phyloP scores from a whole-genome alignment of 257 asterid genomes.

The Lithospermum erythrorhizon region DNA sequence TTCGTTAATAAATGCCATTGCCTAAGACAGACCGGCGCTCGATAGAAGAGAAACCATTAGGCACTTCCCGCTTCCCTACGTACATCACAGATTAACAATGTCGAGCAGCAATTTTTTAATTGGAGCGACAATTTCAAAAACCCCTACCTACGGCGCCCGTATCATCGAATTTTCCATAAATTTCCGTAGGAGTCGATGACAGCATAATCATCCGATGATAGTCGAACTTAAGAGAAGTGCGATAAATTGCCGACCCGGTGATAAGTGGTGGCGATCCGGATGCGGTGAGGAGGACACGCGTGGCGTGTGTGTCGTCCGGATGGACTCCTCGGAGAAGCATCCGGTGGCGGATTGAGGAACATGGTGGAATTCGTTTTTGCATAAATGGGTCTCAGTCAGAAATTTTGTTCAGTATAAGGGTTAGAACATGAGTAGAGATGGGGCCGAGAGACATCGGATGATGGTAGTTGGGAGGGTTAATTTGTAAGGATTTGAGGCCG shows the following conservation, averaged over 20 bases:
- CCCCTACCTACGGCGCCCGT: constrained; percentile 15
- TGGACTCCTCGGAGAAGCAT: constrained; percentile 19
- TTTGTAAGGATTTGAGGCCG: too few species aligned
- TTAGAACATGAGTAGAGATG: too few species aligned
- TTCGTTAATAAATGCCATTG: constrained; percentile 11
- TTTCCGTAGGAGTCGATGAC: constrained; percentile 12
- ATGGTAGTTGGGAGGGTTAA: too few species aligned
- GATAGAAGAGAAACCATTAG: constrained; percentile 23
- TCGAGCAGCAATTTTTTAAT: constrained; percentile 17
- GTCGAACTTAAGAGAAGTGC: constrained; percentile 15
- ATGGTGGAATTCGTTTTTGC: constrained; percentile 3
- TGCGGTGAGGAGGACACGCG: constrained; percentile 13
- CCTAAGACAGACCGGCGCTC: constrained; percentile 21
- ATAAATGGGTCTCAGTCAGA: constrained; percentile 17
- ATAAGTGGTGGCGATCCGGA: constrained; percentile 12
- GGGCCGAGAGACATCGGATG: too few species aligned
- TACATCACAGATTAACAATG: constrained; percentile 22
- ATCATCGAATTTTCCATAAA: constrained; percentile 20
- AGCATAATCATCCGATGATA: constrained; percentile 16
- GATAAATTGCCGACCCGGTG: constrained; percentile 22
- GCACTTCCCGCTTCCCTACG: constrained; percentile 14
- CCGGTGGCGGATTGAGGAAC: constrained; percentile 7
- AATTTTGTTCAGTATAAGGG: too few species aligned
- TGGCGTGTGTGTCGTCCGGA: constrained; percentile 22
- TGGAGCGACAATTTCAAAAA: constrained; percentile 1